Percentiles rank a stretch among this genome's conserved stretches.
Evolutionary conservation across 345 rosid genomes (phyloP).

Genomic region (Gossypium bickii): DNA sequence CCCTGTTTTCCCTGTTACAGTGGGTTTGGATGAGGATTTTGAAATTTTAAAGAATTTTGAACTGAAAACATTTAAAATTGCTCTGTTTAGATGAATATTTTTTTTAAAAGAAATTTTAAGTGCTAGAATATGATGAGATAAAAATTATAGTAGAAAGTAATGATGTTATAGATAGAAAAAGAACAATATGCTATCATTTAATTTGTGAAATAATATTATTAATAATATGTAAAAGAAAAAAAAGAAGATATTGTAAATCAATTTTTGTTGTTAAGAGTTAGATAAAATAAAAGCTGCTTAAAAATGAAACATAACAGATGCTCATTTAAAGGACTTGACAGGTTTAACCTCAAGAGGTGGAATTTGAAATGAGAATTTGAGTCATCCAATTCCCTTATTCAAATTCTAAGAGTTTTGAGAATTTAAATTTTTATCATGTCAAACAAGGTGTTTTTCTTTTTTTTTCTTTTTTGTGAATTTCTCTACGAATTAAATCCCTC

Average conservation of each 20-base stretch:
- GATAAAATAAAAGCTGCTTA: background rate
- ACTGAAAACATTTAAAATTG: background rate
- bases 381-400: background rate
- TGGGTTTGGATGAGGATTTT: background rate
- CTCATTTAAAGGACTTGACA: background rate
- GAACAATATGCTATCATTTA: background rate
- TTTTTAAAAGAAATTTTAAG: background rate
- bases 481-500: background rate
- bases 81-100: background rate
- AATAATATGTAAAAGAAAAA: background rate
- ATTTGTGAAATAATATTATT: background rate
- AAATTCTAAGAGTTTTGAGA: background rate
- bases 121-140: conserved; percentile 5
- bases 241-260: background rate
- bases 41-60: background rate
- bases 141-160: background rate
- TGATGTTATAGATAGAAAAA: background rate
- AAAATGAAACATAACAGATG: background rate
- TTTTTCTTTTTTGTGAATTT: background rate
- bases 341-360: background rate
- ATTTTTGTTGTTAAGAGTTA: background rate
- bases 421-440: background rate
- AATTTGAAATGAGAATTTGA: background rate
- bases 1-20: background rate
- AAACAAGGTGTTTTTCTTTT: background rate